Evolutionary conservation across 208 protist species (phyloP).

Genomic region (Naegleria gruberi): DNA sequence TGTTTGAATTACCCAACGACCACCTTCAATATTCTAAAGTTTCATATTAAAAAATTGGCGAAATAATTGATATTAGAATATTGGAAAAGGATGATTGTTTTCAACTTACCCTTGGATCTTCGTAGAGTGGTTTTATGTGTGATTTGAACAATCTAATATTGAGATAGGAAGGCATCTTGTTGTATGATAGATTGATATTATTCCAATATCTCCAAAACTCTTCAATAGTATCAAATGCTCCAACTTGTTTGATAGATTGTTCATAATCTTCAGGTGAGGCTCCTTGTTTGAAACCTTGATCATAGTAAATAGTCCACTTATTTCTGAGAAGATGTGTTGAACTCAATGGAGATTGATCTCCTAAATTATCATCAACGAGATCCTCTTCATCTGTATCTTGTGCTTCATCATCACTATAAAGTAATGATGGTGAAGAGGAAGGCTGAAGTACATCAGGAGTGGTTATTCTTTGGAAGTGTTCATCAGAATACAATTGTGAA

Average conservation of each 20-base stretch:
- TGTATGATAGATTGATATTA: neutral
- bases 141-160: slow-evolving; percentile 14
- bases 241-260: neutral
- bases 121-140: neutral
- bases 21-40: neutral
- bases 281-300: neutral
- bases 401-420: neutral
- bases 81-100: too few species aligned
- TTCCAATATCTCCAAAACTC: slow-evolving; percentile 8
- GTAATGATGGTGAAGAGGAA: neutral
- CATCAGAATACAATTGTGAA: neutral
- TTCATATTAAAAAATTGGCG: neutral
- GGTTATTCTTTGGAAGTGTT: neutral
- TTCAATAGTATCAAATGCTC: neutral
- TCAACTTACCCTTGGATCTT: neutral
- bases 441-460: neutral
- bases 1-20: neutral
- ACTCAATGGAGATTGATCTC: neutral
- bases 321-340: neutral
- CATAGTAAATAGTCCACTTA: neutral
- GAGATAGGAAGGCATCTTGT: neutral
- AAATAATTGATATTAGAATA: too few species aligned
- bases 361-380: too few species aligned
- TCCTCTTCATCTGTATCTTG: neutral
- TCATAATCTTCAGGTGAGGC: neutral